These are phyloP conservation scores for Hyaloscypha bicolor DNA, from an alignment of 495 filamentous ascomycete genomes.

Conservation along the genomic window DNA sequence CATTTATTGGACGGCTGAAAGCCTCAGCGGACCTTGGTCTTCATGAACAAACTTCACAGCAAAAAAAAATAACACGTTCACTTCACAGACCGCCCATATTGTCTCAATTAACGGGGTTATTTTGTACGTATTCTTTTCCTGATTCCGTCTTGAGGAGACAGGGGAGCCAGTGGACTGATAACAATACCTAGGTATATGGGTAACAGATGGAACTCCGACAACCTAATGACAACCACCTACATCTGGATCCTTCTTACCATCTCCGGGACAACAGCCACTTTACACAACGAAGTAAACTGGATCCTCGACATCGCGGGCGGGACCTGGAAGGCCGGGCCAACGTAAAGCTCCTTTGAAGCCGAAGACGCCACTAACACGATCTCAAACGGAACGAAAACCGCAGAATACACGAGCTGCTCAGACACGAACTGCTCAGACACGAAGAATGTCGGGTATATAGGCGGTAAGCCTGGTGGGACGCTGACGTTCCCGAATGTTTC, in stretches of 20 bases:
- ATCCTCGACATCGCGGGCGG: slow-evolving; percentile 45
- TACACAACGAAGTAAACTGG: slow-evolving; percentile 54
- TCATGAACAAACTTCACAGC: slow-evolving; percentile 62
- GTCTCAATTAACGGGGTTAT: slow-evolving; percentile 24
- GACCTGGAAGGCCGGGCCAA: slow-evolving; percentile 37
- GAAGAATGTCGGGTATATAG: slow-evolving; percentile 54
- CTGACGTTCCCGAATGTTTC: slow-evolving; percentile 48
- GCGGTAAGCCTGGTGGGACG: slow-evolving; percentile 45
- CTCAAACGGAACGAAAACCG: slow-evolving; percentile 28
- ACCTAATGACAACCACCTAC: slow-evolving; percentile 63
- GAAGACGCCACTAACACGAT: slow-evolving; percentile 38
- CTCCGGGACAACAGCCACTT: slow-evolving; percentile 52
- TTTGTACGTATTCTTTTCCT: slow-evolving; percentile 40
- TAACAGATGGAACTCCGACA: slow-evolving; percentile 62
- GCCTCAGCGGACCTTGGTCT: slow-evolving; percentile 50
- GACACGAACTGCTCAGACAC: slow-evolving; percentile 47
- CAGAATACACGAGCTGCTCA: slow-evolving; percentile 50
- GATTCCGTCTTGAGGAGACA: slow-evolving; percentile 56
- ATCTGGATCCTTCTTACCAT: slow-evolving; percentile 67
- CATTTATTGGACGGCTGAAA: slow-evolving; percentile 45
- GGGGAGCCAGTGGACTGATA: slow-evolving; percentile 26
- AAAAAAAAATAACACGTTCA: slow-evolving; percentile 47
- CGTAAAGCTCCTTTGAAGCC: slow-evolving; percentile 54
- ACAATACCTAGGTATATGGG: slow-evolving; percentile 58
- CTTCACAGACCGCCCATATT: slow-evolving; percentile 31